phyloP scores from a whole-genome alignment of 1,284 basidiomycete genomes.

The Cryptococcus deneoformans region DNA sequence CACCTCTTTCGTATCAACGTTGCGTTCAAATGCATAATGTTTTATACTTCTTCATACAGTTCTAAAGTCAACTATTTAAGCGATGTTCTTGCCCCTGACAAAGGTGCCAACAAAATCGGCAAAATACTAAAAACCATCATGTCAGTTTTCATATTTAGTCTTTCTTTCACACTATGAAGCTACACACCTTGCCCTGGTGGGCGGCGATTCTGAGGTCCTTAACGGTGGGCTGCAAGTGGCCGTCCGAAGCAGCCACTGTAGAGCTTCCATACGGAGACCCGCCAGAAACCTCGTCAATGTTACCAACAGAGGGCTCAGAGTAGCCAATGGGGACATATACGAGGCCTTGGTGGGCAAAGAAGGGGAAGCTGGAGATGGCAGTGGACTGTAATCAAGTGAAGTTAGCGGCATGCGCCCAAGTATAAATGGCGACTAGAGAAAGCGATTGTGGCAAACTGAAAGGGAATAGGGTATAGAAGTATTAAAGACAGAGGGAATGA shows the following conservation, averaged over 20 bases:
- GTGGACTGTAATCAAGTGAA: conserved; percentile 52
- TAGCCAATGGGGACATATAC: conserved; percentile 65
- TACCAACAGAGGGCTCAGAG: conserved; percentile 35
- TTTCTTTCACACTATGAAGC: neutral
- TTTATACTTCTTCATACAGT: too few relatives aligned
- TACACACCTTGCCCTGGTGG: conserved; percentile 58
- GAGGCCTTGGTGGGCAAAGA: conserved; percentile 63
- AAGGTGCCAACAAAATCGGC: conserved; percentile 41
- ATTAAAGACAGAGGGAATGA: too few relatives aligned
- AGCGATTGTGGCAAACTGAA: neutral
- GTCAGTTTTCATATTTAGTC: neutral
- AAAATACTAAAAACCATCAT: conserved; percentile 36
- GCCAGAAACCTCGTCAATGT: conserved; percentile 59
- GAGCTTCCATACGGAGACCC: conserved; percentile 66
- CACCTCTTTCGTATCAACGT: too few relatives aligned
- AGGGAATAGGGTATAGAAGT: too few relatives aligned
- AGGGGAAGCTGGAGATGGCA: conserved; percentile 61
- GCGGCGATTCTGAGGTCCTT: conserved; percentile 65
- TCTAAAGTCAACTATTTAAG: neutral
- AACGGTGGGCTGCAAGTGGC: conserved; percentile 60
- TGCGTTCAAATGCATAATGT: too few relatives aligned
- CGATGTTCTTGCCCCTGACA: conserved; percentile 36
- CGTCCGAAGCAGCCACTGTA: conserved; percentile 63
- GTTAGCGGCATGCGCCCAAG: neutral
- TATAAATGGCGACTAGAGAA: too few relatives aligned